Evolutionary conservation across 2,329 filamentous ascomycete genomes (phyloP), one percentile per base, ranked within the genome.

Genomic region (Metarhizium guizhouense): DNA sequence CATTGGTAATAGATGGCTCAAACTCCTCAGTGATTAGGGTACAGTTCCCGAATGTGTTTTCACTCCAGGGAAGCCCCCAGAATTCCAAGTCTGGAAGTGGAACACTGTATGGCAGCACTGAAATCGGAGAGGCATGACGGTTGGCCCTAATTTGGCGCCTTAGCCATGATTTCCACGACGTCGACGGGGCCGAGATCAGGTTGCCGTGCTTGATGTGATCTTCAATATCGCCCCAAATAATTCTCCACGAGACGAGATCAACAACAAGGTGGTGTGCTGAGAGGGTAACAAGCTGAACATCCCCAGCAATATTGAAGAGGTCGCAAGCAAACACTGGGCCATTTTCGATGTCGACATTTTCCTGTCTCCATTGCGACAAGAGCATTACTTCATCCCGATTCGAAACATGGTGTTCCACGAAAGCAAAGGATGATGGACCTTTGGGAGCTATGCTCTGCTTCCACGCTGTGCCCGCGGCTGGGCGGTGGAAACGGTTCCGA

Each of bases 181-280:
- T 45, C 57, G n/a, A 61, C 61, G 6, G 45, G 3, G 30, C 36
- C 14, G 11, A 20, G 16, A 14, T 29, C 30, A 32, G 56, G 55
- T 51, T 51, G 56, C 30, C 57, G 13, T 40, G 34, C 1, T 32
- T 49, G 4, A 63, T 16, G 13, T 54, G 42, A 7, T 60, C 53
- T 25, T 62, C 56, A 18, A 64, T 50, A 6, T 64, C 59, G 11
- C 55, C 40, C 51, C 57, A 56, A 2, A 64, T 29, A 13, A 63
- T 77, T 8, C 77, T 74, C 49, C 76, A 79, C 20, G 77, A 79
- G 57, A 79, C 78, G 61, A 79, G 75, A 61, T 79, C 76, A 38
- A 66, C 60, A n/a, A 64, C 59, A 3, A 61, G 40, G 40, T 64
- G 61, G 49, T 64, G 62, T 7, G 58, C 57, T 1, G 52, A 55